Conservation (phyloP, 2,329 filamentous ascomycete species). For the Bipolaris oryzae region DNA sequence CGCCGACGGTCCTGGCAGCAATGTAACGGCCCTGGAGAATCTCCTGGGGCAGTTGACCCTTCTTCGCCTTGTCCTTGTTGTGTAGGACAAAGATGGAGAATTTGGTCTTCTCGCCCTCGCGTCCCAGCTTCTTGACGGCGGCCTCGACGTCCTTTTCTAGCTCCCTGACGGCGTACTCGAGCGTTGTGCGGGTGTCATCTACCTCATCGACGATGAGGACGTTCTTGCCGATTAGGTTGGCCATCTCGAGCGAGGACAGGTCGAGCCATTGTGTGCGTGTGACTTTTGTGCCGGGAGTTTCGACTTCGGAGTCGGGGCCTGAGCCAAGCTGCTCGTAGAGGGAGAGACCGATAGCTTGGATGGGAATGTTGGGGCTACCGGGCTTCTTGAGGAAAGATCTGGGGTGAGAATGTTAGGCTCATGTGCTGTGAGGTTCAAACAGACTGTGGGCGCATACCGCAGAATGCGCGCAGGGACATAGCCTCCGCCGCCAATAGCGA, state of each 20-base stretch:
- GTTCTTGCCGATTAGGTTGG: conserved; percentile 87
- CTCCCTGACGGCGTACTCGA: conserved; percentile 92
- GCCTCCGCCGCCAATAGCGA: conserved; percentile 95
- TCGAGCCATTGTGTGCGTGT: conserved; percentile 99
- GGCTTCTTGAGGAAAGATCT: conserved; percentile 90
- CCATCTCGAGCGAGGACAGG: conserved; percentile 82
- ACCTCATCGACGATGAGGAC: conserved; percentile 95
- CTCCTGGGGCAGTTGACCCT: conserved; percentile 78
- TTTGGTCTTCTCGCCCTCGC: conserved; percentile 73
- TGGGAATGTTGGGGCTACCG: conserved; percentile 91
- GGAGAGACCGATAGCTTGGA: conserved; percentile 97
- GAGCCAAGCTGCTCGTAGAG: conserved; percentile 84
- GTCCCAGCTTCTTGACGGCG: conserved; percentile 75
- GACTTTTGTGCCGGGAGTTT: conserved; percentile 88
- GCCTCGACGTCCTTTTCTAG: conserved; percentile 91
- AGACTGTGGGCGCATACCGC: conserved; percentile 57
- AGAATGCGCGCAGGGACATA: conserved; percentile 97
- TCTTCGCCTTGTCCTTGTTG: conserved; percentile 98
- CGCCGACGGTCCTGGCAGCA: conserved; percentile 85
- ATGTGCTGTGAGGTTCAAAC: neutral
- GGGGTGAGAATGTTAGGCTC: neutral
- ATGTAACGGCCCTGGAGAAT: conserved; percentile 80
- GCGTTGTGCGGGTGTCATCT: conserved; percentile 90
- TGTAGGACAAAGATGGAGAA: conserved; percentile 97
- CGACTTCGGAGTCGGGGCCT: conserved; percentile 66